phyloP scores from a whole-genome alignment of 495 filamentous ascomycete genomes.

The Bombardia bombarda region DNA sequence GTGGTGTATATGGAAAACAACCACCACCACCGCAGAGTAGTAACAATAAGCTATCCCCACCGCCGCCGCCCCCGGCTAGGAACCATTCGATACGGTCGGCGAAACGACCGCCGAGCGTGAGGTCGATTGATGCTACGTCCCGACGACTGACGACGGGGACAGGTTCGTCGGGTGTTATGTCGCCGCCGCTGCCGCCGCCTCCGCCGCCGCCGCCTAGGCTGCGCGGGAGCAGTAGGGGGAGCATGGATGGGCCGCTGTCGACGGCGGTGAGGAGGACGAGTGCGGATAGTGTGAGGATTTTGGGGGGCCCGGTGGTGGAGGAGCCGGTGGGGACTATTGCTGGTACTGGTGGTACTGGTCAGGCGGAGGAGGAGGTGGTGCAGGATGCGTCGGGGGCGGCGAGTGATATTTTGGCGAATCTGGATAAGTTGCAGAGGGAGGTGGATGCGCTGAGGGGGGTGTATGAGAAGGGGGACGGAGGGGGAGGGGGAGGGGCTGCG shows the following conservation, averaged over 20 bases:
- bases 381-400: slow-evolving; percentile 11
- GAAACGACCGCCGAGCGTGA: slow-evolving; percentile 26
- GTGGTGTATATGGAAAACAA: no score
- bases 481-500: neutral
- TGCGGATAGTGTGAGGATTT: slow-evolving; percentile 7
- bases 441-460: slow-evolving; percentile 61
- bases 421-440: slow-evolving; percentile 60
- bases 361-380: neutral
- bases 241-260: slow-evolving; percentile 21
- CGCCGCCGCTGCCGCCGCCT: slow-evolving; percentile 46
- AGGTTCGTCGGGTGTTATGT: slow-evolving; percentile 11
- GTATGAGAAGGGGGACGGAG: slow-evolving; percentile 26
- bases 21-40: neutral
- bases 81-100: slow-evolving; percentile 29
- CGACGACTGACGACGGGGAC: slow-evolving; percentile 17
- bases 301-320: slow-evolving; percentile 10
- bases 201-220: slow-evolving; percentile 55
- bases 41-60: slow-evolving; percentile 26
- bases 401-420: slow-evolving; percentile 57
- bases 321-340: no score
- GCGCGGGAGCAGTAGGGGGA: slow-evolving; percentile 47
- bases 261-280: slow-evolving; percentile 8
- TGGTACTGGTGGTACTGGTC: no score
- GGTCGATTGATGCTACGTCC: slow-evolving; percentile 23
- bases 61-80: slow-evolving; percentile 36